Evolutionary conservation across 768 basidiomycete genomes (phyloP), one percentile per base, ranked within the genome.

Genomic region (Nidula microcarpa): DNA sequence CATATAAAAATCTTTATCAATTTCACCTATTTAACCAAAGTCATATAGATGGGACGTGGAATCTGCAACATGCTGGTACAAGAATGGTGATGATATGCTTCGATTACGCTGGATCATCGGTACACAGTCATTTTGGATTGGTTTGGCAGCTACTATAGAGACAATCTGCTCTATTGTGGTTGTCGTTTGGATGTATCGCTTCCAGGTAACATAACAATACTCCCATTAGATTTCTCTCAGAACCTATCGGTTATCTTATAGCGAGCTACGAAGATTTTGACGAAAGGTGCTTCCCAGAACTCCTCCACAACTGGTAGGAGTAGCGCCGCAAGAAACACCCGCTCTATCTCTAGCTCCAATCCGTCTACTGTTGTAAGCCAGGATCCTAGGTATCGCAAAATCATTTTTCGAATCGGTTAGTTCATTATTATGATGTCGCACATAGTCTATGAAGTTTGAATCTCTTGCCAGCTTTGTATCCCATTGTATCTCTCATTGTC

Each of bases 101-200:
- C 55, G 58, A 23, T 10, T 66, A 23, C 54, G 51, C 1, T 66
- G 65, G 64, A 50, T 66, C 35, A 62, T 63, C 33, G 63, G 58
- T 4, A 66, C 65, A 8, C 60, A 61, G 39, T 59, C 58, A 5
- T 63, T 64, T 48, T 66, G 65, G 65, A 50, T 62, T 14, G 43
- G 54, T 10, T 47, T 62, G 14, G 60, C 60, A 6, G 60, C 62
- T 11, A 52, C 54, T 2, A 55, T 56, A 14, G 64, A 66, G 41
- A 60, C 53, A 5, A 17, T 58, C 34, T 55, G 55, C 23, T 62
- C 62, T 1, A 52, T 50, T 14, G 41, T 56, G 7, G 62, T 62
- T 2, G 49, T 66, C 3, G 32, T 57, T 8, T 59, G 61, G 61
- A 52, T 64, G 33, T 60, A 49, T 11, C 36, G 50, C 9, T 62